Conservation (phyloP, 139 green algal species). For the Chlamydomonas eustigma region DNA sequence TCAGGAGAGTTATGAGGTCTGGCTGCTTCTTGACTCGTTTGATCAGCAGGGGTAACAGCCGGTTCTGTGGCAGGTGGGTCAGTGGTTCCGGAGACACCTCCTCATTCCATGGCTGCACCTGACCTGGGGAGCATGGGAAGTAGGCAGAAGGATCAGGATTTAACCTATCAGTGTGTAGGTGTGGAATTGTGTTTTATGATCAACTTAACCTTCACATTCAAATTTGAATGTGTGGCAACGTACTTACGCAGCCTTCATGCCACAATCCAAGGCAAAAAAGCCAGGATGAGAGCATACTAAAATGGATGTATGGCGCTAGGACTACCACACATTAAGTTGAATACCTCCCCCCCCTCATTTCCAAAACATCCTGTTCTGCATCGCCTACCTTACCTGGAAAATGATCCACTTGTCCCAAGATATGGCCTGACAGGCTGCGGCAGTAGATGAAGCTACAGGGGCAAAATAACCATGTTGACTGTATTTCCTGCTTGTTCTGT, state of each 20-base stretch:
- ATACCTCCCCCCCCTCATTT: no score
- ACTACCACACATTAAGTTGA: no score
- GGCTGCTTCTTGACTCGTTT: conserved; percentile 10
- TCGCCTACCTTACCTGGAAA: conserved; percentile 68
- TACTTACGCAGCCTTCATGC: no score
- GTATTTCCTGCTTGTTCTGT: no score
- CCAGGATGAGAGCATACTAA: not conserved
- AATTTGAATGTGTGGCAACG: no score
- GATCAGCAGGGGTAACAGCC: conserved; percentile 74
- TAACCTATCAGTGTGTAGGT: no score
- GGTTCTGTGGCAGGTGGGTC: conserved; percentile 80
- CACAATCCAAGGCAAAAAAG: no score
- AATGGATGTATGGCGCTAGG: not conserved
- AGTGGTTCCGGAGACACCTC: conserved; percentile 8
- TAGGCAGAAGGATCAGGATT: no score
- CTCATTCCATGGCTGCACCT: conserved; percentile 11
- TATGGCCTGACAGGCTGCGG: conserved; percentile 36
- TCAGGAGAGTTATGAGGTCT: not conserved
- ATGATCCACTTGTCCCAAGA: conserved; percentile 81
- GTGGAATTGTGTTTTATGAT: no score
- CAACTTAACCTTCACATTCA: no score
- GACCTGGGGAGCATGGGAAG: conserved; percentile 18
- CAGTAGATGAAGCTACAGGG: conserved; percentile 70
- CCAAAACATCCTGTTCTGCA: no score
- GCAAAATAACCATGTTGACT: no score